These are phyloP conservation scores for Aspergillus sojae DNA, from an alignment of 2,329 filamentous ascomycete genomes.

Conservation along the genomic window DNA sequence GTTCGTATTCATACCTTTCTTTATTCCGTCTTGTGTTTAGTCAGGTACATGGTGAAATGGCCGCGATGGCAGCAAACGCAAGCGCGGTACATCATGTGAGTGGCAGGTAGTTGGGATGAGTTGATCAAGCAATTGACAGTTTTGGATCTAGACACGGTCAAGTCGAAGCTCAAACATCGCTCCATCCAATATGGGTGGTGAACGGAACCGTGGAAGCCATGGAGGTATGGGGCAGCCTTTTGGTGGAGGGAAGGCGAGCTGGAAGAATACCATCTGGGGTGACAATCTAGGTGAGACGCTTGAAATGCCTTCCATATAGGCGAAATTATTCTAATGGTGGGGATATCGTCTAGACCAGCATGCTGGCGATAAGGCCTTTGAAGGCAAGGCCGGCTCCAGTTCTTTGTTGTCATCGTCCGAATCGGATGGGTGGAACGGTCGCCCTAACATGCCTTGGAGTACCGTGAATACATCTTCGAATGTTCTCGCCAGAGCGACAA, in stretches of 20 bases:
- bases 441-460: conserved; percentile 62
- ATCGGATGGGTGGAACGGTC: conserved; percentile 63
- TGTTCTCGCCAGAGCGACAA: conserved; percentile 47
- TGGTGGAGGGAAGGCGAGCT: conserved; percentile 44
- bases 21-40: background rate
- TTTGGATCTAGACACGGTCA: conserved; percentile 30
- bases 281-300: conserved; percentile 43
- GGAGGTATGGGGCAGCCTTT: conserved; percentile 48
- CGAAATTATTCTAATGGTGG: background rate
- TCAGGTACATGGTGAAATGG: conserved; percentile 31
- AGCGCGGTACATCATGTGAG: conserved; percentile 42
- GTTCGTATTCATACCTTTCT: conserved; percentile 28
- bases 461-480: conserved; percentile 50
- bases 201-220: conserved; percentile 41
- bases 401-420: conserved; percentile 71
- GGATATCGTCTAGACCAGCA: conserved; percentile 28
- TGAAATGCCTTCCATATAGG: conserved; percentile 22
- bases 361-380: conserved; percentile 38
- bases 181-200: conserved; percentile 37
- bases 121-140: conserved; percentile 16
- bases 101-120: conserved; percentile 7
- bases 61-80: conserved; percentile 40
- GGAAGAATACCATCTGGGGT: conserved; percentile 58
- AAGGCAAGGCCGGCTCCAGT: conserved; percentile 67
- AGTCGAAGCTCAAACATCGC: conserved; percentile 44